phyloP scores from a whole-genome alignment of 2,329 filamentous ascomycete genomes.

The Drechslerella coelobrocha region DNA sequence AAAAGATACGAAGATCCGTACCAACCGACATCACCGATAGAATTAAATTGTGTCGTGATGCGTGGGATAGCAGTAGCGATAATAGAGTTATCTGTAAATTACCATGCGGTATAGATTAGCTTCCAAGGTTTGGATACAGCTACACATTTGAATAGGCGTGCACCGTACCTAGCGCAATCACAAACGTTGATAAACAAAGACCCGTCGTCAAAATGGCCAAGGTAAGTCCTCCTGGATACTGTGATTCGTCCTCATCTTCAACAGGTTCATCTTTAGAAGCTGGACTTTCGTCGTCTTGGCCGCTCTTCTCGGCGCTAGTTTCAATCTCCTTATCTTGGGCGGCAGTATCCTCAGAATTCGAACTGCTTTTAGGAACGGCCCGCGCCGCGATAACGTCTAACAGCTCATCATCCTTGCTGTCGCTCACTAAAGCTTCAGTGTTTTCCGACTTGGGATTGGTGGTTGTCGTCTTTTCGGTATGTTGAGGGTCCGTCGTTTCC shows the following conservation, averaged over 20 bases:
- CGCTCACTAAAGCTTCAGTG: slow-evolving; percentile 17
- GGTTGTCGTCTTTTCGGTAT: slow-evolving; percentile 19
- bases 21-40: slow-evolving; percentile 59
- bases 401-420: slow-evolving; percentile 15
- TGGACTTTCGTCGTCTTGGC: not conserved
- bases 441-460: slow-evolving; percentile 21
- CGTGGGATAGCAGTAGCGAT: slow-evolving; percentile 50
- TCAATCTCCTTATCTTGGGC: slow-evolving; percentile 23
- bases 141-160: not conserved
- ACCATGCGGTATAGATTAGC: not conserved
- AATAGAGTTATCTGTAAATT: slow-evolving; percentile 38
- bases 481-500: slow-evolving; percentile 41
- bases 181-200: slow-evolving; percentile 48
- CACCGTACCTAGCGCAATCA: slow-evolving; percentile 33
- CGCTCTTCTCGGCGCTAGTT: slow-evolving; percentile 1
- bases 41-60: slow-evolving; percentile 56
- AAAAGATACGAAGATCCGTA: slow-evolving; percentile 59
- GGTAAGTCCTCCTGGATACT: slow-evolving; percentile 37
- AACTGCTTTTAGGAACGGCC: slow-evolving; percentile 31
- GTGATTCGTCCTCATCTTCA: slow-evolving; percentile 42
- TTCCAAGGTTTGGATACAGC: not conserved
- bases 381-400: slow-evolving; percentile 25
- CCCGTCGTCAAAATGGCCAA: slow-evolving; percentile 35
- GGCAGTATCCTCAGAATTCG: slow-evolving; percentile 33
- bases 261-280: not conserved